phyloP scores from a whole-genome alignment of 2,329 filamentous ascomycete genomes.

The Hymenoscyphus infarciens region DNA sequence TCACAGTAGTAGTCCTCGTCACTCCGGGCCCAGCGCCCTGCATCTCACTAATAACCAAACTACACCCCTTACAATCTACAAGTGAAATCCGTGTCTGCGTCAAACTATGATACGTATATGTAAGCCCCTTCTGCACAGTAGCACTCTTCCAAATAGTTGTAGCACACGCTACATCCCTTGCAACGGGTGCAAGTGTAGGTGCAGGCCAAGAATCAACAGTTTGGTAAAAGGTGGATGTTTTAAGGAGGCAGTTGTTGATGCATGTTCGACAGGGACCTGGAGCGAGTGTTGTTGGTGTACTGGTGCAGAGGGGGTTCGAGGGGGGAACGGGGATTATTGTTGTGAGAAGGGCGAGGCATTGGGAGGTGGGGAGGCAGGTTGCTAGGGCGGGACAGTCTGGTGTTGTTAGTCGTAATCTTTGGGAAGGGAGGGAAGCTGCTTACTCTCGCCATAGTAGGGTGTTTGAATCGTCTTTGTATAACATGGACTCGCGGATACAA shows the following conservation, averaged over 20 bases:
- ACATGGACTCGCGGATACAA: slow-evolving; percentile 22
- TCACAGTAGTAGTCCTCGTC: slow-evolving; percentile 16
- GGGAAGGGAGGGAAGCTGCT: not conserved
- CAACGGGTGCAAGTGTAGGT: slow-evolving; percentile 6
- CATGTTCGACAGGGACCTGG: slow-evolving; percentile 30
- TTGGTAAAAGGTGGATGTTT: slow-evolving; percentile 11
- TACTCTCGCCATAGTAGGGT: slow-evolving; percentile 5
- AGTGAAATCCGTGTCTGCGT: slow-evolving; percentile 14
- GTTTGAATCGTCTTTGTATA: slow-evolving; percentile 31
- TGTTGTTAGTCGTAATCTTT: slow-evolving; percentile 2
- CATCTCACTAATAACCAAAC: slow-evolving; percentile 11
- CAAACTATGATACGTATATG: slow-evolving; percentile 14
- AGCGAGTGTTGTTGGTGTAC: slow-evolving; percentile 34
- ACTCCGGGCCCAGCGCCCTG: slow-evolving; percentile 15
- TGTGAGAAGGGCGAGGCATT: slow-evolving; percentile 22
- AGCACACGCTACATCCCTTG: slow-evolving; percentile 5
- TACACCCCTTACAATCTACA: slow-evolving; percentile 18
- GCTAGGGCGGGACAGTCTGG: slow-evolving; percentile 13
- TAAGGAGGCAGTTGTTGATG: slow-evolving; percentile 28
- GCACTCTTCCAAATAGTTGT: slow-evolving; percentile 11
- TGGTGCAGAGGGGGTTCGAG: slow-evolving; percentile 39
- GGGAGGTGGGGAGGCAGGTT: slow-evolving; percentile 10
- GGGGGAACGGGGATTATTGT: slow-evolving; percentile 39
- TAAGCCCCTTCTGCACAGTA: slow-evolving; percentile 8
- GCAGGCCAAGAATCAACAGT: slow-evolving; percentile 6